Conservation (phyloP, 768 basidiomycete genomes). For the Boletus sensibilis region DNA sequence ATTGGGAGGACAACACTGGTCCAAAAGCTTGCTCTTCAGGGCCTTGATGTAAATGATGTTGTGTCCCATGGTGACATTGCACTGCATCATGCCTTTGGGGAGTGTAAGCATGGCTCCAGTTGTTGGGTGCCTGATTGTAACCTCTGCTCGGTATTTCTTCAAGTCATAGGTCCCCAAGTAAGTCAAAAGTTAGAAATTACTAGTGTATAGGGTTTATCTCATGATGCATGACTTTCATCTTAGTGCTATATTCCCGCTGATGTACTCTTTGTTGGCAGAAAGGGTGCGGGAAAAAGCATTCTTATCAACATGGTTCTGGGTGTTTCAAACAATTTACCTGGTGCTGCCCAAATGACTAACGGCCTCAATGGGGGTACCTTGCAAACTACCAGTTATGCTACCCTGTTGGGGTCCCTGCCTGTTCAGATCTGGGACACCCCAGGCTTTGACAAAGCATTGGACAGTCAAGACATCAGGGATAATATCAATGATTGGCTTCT, state of each 20-base stretch:
- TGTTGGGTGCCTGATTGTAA: not conserved
- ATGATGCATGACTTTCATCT: not conserved
- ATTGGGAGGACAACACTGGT: no score
- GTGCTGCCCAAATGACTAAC: not conserved
- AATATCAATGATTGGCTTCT: not conserved
- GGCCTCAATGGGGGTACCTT: not conserved
- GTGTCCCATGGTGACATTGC: no score
- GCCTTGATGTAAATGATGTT: no score
- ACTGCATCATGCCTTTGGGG: no score
- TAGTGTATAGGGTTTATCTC: not conserved
- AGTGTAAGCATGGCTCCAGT: not conserved
- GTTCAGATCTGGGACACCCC: conserved; percentile 3
- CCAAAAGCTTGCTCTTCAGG: no score
- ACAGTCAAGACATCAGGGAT: not conserved
- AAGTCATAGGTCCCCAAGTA: not conserved
- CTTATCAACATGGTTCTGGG: not conserved
- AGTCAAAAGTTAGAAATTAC: not conserved
- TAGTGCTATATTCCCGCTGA: not conserved
- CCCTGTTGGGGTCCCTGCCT: not conserved
- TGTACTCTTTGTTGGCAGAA: not conserved
- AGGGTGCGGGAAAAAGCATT: not conserved
- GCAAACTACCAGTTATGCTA: not conserved
- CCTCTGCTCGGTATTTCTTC: not conserved
- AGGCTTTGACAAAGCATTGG: not conserved
- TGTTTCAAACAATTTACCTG: not conserved